These are phyloP conservation scores for Colletotrichum cuscutae DNA, from an alignment of 2,329 filamentous ascomycete species.

Conservation along the genomic window DNA sequence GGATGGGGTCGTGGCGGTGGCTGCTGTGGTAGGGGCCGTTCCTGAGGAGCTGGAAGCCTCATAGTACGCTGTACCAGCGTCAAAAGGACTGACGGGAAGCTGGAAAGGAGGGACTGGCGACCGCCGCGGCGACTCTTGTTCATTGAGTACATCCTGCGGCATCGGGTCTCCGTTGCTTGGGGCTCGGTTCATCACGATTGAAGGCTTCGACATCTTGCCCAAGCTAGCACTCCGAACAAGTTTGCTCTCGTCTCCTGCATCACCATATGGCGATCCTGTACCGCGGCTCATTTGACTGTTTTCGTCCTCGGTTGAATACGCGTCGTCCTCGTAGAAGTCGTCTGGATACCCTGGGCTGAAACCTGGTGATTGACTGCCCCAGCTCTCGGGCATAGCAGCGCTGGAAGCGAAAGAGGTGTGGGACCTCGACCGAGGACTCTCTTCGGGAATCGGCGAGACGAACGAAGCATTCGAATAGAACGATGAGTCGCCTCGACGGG, in stretches of 20 bases:
- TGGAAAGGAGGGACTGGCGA: constrained; percentile 51
- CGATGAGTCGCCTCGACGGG: constrained; percentile 69
- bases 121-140: constrained; percentile 45
- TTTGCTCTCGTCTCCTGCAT: constrained; percentile 64
- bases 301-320: constrained; percentile 52
- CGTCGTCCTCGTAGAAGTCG: constrained; percentile 61
- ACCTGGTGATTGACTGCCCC: constrained; percentile 62
- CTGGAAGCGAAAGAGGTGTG: constrained; percentile 78
- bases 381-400: constrained; percentile 76
- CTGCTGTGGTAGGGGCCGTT: constrained; percentile 47
- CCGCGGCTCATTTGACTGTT: constrained; percentile 29
- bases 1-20: constrained; percentile 37
- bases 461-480: constrained; percentile 74
- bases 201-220: constrained; percentile 68
- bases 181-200: constrained; percentile 59
- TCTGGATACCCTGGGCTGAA: constrained; percentile 58
- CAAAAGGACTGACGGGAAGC: constrained; percentile 46
- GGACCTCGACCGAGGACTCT: constrained; percentile 67
- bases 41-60: constrained; percentile 58
- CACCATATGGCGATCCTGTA: constrained; percentile 51
- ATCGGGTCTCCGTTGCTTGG: constrained; percentile 32
- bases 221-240: constrained; percentile 71
- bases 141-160: constrained; percentile 28
- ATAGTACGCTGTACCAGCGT: constrained; percentile 56
- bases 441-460: constrained; percentile 82